phyloP scores from a whole-genome alignment of 176 grass and related monocot genomes.

The Oryza officinalis region DNA sequence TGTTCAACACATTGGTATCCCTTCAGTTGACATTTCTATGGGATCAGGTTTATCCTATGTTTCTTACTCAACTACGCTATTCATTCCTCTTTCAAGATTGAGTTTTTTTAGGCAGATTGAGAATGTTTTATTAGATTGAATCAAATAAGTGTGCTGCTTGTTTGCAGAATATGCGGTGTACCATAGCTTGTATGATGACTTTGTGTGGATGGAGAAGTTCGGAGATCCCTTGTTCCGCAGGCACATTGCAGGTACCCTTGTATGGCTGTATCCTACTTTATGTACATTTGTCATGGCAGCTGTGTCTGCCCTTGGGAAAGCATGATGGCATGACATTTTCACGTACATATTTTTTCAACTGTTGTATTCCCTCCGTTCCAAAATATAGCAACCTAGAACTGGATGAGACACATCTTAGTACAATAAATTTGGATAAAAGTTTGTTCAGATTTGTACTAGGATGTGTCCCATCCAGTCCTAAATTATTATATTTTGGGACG shows the following conservation, averaged over 20 bases:
- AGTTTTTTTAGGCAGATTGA: neutral
- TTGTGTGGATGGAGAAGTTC: constrained; percentile 88
- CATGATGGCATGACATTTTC: constrained; percentile 3
- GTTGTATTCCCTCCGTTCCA: too few species aligned
- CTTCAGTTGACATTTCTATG: constrained; percentile 73
- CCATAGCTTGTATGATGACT: constrained; percentile 89
- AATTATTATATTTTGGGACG: too few species aligned
- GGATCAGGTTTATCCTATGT: constrained; percentile 58
- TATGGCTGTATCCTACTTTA: neutral
- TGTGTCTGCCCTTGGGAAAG: neutral
- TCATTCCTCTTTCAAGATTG: neutral
- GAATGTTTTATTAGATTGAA: neutral
- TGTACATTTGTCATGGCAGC: neutral
- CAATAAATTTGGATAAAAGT: too few species aligned
- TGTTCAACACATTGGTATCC: constrained; percentile 83
- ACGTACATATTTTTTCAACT: neutral
- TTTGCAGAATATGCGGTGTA: constrained; percentile 78
- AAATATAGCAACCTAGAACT: too few species aligned
- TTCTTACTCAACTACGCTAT: neutral
- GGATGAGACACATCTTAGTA: too few species aligned
- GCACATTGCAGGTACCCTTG: constrained; percentile 67
- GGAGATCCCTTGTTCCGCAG: constrained; percentile 83
- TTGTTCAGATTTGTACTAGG: too few species aligned
- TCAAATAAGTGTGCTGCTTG: constrained; percentile 14
- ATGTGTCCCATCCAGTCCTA: too few species aligned